Evolutionary conservation across 352 stramenopile genomes (phyloP).

Genomic region (Pythium oligandrum): DNA sequence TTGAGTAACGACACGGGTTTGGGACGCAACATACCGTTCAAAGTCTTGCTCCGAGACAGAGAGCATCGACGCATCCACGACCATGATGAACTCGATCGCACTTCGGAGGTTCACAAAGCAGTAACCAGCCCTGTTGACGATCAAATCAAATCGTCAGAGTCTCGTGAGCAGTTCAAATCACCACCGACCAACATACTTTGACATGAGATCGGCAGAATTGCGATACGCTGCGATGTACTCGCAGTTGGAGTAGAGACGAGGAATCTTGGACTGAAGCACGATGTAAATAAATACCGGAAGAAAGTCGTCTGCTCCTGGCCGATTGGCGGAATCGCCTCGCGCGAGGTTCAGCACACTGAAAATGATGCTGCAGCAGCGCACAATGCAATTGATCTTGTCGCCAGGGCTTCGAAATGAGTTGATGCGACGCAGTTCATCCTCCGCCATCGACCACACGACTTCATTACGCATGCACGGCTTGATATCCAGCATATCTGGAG

Average conservation of each 20-base stretch:
- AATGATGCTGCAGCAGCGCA: slow-evolving; percentile 85
- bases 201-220: slow-evolving; percentile 87
- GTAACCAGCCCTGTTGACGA: slow-evolving; percentile 65
- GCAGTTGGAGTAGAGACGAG: slow-evolving; percentile 84
- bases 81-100: slow-evolving; percentile 87
- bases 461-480: slow-evolving; percentile 88
- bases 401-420: slow-evolving; percentile 78
- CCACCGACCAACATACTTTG: slow-evolving; percentile 47
- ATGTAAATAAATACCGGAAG: slow-evolving; percentile 92
- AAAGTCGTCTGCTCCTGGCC: slow-evolving; percentile 87
- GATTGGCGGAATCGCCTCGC: slow-evolving; percentile 53
- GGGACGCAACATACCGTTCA: slow-evolving; percentile 29
- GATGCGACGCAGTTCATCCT: slow-evolving; percentile 88
- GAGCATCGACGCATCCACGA: slow-evolving; percentile 81
- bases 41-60: slow-evolving; percentile 81
- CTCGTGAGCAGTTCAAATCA: too few relatives aligned
- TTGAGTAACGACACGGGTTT: too few relatives aligned
- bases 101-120: slow-evolving; percentile 91
- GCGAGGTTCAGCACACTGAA: slow-evolving; percentile 87
- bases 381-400: slow-evolving; percentile 90
- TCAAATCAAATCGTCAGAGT: background rate
- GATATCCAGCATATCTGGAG: slow-evolving; percentile 87
- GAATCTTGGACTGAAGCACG: slow-evolving; percentile 86
- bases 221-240: slow-evolving; percentile 89
- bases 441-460: slow-evolving; percentile 84